A percentile compares a stretch with the other conserved stretches of the same genome.
These are phyloP conservation scores for Kalaharituber pfeilii DNA, from an alignment of 2,329 filamentous ascomycete species.

Conservation along the genomic window DNA sequence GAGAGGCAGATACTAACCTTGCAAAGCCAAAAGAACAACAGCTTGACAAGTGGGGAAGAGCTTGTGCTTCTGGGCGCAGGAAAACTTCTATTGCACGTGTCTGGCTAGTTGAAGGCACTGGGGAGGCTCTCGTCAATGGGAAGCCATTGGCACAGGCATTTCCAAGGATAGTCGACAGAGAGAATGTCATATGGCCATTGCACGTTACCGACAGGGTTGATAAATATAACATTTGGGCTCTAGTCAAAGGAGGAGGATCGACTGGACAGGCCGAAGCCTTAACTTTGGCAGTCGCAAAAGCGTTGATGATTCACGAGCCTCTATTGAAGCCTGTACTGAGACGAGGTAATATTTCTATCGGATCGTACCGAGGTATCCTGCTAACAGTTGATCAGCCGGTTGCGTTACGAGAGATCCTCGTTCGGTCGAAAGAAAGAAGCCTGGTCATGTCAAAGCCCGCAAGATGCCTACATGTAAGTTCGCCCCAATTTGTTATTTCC, in stretches of 20 bases:
- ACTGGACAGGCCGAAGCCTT: conserved; percentile 94
- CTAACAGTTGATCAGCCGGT: conserved; percentile 44
- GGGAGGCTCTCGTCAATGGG: conserved; percentile 78
- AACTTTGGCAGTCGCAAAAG: conserved; percentile 76
- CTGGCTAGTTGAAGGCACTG: conserved; percentile 80
- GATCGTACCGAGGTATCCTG: conserved; percentile 8
- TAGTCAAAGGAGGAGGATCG: conserved; percentile 68
- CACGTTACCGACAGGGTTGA: conserved; percentile 67
- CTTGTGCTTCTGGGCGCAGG: conserved; percentile 64
- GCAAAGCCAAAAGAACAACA: conserved; percentile 37
- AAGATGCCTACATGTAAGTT: conserved; percentile 72
- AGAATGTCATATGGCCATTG: conserved; percentile 83
- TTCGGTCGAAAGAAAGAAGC: conserved; percentile 94
- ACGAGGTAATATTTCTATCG: conserved; percentile 49
- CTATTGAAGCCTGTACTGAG: conserved; percentile 72
- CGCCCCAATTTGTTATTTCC: neutral
- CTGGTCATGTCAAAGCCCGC: conserved; percentile 84
- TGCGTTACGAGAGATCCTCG: conserved; percentile 81
- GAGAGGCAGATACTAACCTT: conserved; percentile 48
- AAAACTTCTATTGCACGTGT: conserved; percentile 76
- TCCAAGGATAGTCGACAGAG: conserved; percentile 75
- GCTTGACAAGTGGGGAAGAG: conserved; percentile 61
- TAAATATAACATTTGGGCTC: conserved; percentile 92
- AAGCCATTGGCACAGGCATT: conserved; percentile 70
- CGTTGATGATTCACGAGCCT: conserved; percentile 78